phyloP scores from a whole-genome alignment of 1,284 basidiomycete genomes.

The Tylopilus orsonianus region DNA sequence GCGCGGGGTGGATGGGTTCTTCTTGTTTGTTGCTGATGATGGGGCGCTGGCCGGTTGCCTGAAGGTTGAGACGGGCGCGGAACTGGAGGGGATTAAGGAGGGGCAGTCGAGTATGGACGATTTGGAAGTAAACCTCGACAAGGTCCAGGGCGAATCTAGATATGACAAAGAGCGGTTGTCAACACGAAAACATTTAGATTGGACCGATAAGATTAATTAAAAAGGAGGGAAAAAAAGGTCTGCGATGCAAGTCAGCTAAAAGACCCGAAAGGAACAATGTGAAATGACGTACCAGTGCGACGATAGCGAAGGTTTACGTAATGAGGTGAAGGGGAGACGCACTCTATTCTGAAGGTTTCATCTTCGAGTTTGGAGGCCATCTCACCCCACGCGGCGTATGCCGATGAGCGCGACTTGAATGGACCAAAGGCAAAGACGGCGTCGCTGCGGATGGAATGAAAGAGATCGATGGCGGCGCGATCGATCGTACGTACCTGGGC shows the following conservation, averaged over 20 bases:
- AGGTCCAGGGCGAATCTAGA: slow-evolving; percentile 82
- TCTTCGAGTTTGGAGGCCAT: slow-evolving; percentile 64
- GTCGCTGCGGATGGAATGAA: slow-evolving; percentile 28
- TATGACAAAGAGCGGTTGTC: slow-evolving; percentile 17
- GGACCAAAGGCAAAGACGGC: slow-evolving; percentile 29
- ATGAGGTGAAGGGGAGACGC: slow-evolving; percentile 40
- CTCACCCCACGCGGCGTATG: slow-evolving; percentile 70
- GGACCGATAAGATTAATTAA: slow-evolving; percentile 29
- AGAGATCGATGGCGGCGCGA: slow-evolving; percentile 12
- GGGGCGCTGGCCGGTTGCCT: slow-evolving; percentile 34
- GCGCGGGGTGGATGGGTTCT: slow-evolving; percentile 61
- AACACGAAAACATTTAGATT: slow-evolving; percentile 16
- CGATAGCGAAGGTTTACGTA: slow-evolving; percentile 29
- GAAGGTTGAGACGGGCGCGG: slow-evolving; percentile 60
- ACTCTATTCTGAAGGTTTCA: slow-evolving; percentile 75
- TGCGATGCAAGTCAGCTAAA: slow-evolving; percentile 4
- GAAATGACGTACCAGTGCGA: slow-evolving; percentile 33
- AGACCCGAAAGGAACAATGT: slow-evolving; percentile 14
- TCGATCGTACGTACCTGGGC: slow-evolving; percentile 47
- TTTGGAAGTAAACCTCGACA: slow-evolving; percentile 87
- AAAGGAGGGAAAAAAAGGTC: slow-evolving; percentile 7
- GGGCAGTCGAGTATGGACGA: slow-evolving; percentile 81
- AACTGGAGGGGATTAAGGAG: slow-evolving; percentile 78
- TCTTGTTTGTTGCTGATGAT: slow-evolving; percentile 24
- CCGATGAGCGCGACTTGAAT: slow-evolving; percentile 38